Base-by-base conservation (phyloP, 208 protist species). In the Crithidia fasciculata region DNA sequence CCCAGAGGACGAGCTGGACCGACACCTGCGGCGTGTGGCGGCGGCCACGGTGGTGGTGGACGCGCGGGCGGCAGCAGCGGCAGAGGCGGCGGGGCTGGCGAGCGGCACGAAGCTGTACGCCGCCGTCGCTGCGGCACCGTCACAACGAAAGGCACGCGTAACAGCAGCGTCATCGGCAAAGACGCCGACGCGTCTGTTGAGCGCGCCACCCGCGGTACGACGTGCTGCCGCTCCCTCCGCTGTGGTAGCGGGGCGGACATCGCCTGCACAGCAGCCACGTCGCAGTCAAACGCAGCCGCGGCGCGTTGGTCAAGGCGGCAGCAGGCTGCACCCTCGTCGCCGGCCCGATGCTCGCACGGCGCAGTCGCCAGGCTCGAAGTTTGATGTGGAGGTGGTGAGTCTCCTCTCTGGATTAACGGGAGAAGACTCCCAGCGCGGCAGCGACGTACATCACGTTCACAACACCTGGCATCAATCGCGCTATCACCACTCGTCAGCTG, bases 371-470 rank as follows among this genome's bases (percentile, higher is more conserved):
- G 28, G 28, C 28, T 28, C 28, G 28, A 28, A 52, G 8, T 78
- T 78, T 50, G 74, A 78, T 59, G 12, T 57, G 5, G 74, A 78
- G 36, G 43, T 62, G 28, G 66, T 78, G 66, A 72, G 65, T n/a
- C 8, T 39, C 2, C 66, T 78, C 47, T 62, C 66, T 37, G 28
- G 28, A 28, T 28, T 28, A 1, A 2, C 28, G 28, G 28, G 28
- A 28, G 28, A 28, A 28, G 28, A 28, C 28, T 28, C 28, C 28
- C 28, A 28, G 28, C 28, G 28, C 1, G 28, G 28, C 28, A 28
- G 28, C 28, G 28, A 28, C 28, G 28, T 28, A 1, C 28, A 28
- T 28, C 28, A 28, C 28, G 28, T 28, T 28, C 28, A 28, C 28
- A 28, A 28, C 28, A 28, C 28, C 28, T 28, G 28, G 52, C 52